Evolutionary conservation across 805 yeast species (phyloP).

Genomic region (Metschnikowia orientalis): DNA sequence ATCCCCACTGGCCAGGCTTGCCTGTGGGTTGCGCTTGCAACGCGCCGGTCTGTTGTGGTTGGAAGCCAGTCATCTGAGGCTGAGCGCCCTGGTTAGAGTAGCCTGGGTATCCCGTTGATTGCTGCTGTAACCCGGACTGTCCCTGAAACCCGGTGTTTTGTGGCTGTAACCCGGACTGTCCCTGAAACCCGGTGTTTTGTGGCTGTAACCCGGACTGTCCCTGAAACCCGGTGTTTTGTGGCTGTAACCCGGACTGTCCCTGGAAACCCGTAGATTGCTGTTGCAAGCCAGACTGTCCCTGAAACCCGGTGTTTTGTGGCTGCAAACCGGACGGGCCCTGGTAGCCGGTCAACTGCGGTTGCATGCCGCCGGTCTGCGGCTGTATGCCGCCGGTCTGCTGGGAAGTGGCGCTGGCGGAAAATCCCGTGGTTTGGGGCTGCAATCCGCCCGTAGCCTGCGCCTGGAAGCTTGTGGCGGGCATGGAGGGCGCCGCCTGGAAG

Average conservation of each 20-base stretch:
- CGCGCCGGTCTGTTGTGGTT: neutral
- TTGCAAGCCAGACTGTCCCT: slow-evolving; percentile 17
- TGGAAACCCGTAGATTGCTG: slow-evolving; percentile 37
- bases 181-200: slow-evolving; percentile 10
- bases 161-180: slow-evolving; percentile 9
- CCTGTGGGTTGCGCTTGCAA: slow-evolving; percentile 58
- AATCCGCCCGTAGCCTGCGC: slow-evolving; percentile 19
- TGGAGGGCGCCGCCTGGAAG: slow-evolving; percentile 11
- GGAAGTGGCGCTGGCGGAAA: slow-evolving; percentile 2
- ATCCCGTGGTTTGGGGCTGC: slow-evolving; percentile 15
- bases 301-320: slow-evolving; percentile 29
- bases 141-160: slow-evolving; percentile 34
- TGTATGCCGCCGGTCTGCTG: slow-evolving; percentile 20
- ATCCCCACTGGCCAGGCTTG: slow-evolving; percentile 77
- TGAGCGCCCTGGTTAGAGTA: slow-evolving; percentile 7
- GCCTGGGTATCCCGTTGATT: no score
- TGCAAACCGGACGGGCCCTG: slow-evolving; percentile 12
- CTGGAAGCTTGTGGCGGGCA: slow-evolving; percentile 15
- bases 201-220: slow-evolving; percentile 23
- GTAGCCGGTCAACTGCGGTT: slow-evolving; percentile 12
- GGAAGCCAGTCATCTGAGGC: slow-evolving; percentile 9
- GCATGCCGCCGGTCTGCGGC: slow-evolving; percentile 12
- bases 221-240: no score
- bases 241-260: slow-evolving; percentile 7
- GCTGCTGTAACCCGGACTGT: no score